Evolutionary conservation across 495 filamentous ascomycete species (phyloP).

Genomic region (Cetradonia linearis): DNA sequence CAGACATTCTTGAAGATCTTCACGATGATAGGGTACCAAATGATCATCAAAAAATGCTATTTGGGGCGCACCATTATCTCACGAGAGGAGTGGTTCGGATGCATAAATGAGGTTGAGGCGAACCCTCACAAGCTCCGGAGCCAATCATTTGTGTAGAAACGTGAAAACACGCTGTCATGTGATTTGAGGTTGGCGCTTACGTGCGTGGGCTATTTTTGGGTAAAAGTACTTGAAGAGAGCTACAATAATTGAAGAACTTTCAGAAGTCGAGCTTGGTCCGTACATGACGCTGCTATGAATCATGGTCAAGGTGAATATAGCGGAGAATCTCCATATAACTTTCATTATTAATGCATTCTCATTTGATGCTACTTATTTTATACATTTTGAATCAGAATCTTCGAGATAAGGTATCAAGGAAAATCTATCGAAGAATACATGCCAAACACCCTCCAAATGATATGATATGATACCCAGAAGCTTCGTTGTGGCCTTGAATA

Average conservation of each 20-base stretch:
- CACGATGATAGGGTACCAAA: slow-evolving; percentile 7
- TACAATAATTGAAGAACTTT: too few relatives aligned
- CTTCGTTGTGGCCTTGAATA: neutral
- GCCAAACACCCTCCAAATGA: neutral
- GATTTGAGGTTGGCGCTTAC: slow-evolving; percentile 9
- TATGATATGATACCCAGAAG: slow-evolving; percentile 6
- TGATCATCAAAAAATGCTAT: neutral
- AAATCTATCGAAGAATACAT: slow-evolving; percentile 4
- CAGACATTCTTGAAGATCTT: neutral
- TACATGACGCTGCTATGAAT: neutral
- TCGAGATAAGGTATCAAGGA: slow-evolving; percentile 4
- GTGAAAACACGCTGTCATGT: slow-evolving; percentile 14
- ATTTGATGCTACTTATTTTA: neutral
- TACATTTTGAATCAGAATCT: slow-evolving; percentile 8
- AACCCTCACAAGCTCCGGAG: neutral
- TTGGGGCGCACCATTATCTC: slow-evolving; percentile 5
- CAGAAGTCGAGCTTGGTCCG: too few relatives aligned
- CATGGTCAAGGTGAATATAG: neutral
- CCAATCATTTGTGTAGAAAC: slow-evolving; percentile 12
- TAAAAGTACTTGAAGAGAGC: too few relatives aligned
- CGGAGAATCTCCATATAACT: neutral
- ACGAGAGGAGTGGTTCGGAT: slow-evolving; percentile 7
- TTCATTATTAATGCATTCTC: neutral
- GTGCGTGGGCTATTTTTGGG: neutral
- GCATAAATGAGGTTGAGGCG: slow-evolving; percentile 8